Evolutionary conservation across 2,329 filamentous ascomycete genomes (phyloP), one percentile per base, ranked within the genome.

Genomic region (Blastomyces emzantsi): DNA sequence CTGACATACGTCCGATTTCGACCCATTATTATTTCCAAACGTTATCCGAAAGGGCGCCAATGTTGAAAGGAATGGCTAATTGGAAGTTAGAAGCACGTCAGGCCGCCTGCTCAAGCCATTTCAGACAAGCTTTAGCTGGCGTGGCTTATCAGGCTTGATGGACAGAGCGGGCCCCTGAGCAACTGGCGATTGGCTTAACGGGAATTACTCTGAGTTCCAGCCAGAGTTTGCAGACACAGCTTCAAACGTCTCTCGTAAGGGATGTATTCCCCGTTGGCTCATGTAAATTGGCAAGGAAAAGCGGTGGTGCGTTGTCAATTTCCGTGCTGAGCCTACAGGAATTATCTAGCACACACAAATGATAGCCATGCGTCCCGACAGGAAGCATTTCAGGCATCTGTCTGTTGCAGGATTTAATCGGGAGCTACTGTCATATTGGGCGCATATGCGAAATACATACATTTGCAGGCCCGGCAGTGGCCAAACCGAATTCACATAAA

Each of bases 81-180:
- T 33, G 28, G 6, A 33, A 33, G 36, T 11, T 13, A 39, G 9
- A 39, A 39, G 8, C 51, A 54, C 3, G 13, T 54, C 51, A 56
- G 30, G 28, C 28, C 30, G 30, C 52, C 36, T 22, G 5, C 13
- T 41, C 33, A 43, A 28, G 55, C 55, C 17, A 45, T 17, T 28
- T n/a, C n/a, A 7, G n/a, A 28, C 28, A 30, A 36, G 25, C 56
- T 25, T 39, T 49, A 8, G 30, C 6, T 30, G 28, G 58, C 17
- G 58, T 36, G 59, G 43, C 47, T 55, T 43, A 49, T 61, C 60
- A 28, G 43, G 60, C 60, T 55, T 54, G 47, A 25, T 54, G 25
- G 30, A 36, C 49, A 47, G 22, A 5, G 9, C 41, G 5, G 17
- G 28, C 17, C 3, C 13, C 8, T 33, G 28, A 19, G 22, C 15